Conservation (phyloP, 179 eudicot species). For the Kewa caespitosa region DNA sequence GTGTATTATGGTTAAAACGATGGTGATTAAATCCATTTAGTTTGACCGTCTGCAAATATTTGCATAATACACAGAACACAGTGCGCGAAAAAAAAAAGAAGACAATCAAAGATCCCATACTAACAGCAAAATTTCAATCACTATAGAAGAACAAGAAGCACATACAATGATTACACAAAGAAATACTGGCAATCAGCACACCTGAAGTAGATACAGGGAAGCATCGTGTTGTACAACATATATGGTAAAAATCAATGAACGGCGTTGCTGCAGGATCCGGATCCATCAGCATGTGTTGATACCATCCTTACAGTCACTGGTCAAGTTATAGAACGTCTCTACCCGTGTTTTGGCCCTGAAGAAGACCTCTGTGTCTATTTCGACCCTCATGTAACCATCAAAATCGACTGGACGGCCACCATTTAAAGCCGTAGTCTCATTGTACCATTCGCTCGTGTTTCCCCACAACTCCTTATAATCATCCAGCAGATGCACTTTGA, state of each 20-base stretch:
- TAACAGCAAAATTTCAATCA: background rate
- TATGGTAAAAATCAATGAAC: slow-evolving; percentile 25
- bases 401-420: slow-evolving; percentile 72
- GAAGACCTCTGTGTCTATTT: slow-evolving; percentile 85
- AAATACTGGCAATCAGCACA: slow-evolving; percentile 8
- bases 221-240: slow-evolving; percentile 13
- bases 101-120: background rate
- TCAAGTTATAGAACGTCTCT: slow-evolving; percentile 89
- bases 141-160: slow-evolving; percentile 12
- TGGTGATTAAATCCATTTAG: no score
- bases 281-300: slow-evolving; percentile 68
- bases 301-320: slow-evolving; percentile 92
- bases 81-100: no score
- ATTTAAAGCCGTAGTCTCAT: slow-evolving; percentile 63
- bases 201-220: slow-evolving; percentile 8
- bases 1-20: no score
- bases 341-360: slow-evolving; percentile 79
- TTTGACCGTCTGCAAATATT: background rate
- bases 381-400: slow-evolving; percentile 95
- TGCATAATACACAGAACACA: background rate
- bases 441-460: slow-evolving; percentile 89
- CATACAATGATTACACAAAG: slow-evolving; percentile 3
- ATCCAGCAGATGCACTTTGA: slow-evolving; percentile 86
- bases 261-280: slow-evolving; percentile 26
- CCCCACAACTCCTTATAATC: slow-evolving; percentile 85